A percentile compares a stretch with the other conserved stretches of the same genome.
Evolutionary conservation across 2,329 filamentous ascomycete genomes (phyloP).

Genomic region (Elsinoe australis): DNA sequence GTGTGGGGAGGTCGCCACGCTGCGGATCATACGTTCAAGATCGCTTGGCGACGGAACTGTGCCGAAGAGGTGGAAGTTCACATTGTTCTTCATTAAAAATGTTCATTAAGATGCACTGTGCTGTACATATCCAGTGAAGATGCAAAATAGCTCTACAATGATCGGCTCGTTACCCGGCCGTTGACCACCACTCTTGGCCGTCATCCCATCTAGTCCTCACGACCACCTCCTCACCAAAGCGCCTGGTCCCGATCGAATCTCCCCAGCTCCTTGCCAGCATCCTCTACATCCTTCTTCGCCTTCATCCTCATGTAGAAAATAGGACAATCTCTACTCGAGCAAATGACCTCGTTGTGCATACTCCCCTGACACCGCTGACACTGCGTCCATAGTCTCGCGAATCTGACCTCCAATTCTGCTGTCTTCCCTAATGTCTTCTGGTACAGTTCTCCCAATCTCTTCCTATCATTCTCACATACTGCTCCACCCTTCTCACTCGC

Average conservation of each 20-base stretch:
- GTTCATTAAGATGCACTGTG: background rate
- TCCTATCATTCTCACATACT: slow-evolving; percentile 78
- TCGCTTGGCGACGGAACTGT: no score
- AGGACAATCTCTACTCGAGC: slow-evolving; percentile 89
- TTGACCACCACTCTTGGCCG: background rate
- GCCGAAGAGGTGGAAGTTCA: no score
- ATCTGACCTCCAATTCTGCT: slow-evolving; percentile 85
- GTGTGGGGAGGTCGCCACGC: background rate
- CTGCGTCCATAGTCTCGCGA: slow-evolving; percentile 92
- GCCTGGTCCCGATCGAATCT: slow-evolving; percentile 83
- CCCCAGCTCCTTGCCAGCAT: slow-evolving; percentile 80
- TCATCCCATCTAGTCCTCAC: background rate
- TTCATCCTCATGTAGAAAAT: slow-evolving; percentile 99
- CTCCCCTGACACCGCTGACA: slow-evolving; percentile 96
- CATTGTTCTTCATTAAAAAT: background rate
- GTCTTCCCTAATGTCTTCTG: slow-evolving; percentile 82
- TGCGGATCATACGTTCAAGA: no score
- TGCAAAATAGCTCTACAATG: slow-evolving; percentile 5
- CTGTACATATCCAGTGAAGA: slow-evolving; percentile 7
- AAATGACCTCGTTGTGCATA: slow-evolving; percentile 97
- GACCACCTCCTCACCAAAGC: slow-evolving; percentile 46
- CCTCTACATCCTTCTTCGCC: slow-evolving; percentile 97
- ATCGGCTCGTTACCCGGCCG: background rate
- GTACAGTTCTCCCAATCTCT: slow-evolving; percentile 84
- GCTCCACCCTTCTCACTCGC: slow-evolving; percentile 76